phyloP scores from a whole-genome alignment of 2,329 filamentous ascomycete genomes.

The Aplosporella prunicola region DNA sequence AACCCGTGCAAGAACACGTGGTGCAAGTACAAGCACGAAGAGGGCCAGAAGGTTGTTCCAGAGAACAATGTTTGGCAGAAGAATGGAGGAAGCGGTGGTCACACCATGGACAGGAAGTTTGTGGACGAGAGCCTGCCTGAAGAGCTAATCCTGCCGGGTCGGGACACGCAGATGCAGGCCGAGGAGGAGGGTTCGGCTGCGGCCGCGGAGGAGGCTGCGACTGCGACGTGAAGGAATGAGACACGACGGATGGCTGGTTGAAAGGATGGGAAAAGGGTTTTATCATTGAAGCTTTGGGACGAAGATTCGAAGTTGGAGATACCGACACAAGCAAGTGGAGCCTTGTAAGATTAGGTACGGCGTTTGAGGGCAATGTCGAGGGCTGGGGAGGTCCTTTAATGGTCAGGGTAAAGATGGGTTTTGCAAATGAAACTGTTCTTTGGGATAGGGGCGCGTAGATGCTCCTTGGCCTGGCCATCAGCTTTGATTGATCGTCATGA shows the following conservation, averaged over 20 bases:
- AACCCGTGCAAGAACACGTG: slow-evolving; percentile 83
- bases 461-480: no score
- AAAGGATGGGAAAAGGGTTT: not conserved
- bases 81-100: slow-evolving; percentile 40
- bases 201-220: slow-evolving; percentile 1
- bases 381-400: no score
- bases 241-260: not conserved
- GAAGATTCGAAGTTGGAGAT: no score
- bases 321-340: no score
- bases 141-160: slow-evolving; percentile 60
- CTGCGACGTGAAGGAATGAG: slow-evolving; percentile 1
- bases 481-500: no score
- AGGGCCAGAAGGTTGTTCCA: slow-evolving; percentile 76
- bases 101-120: slow-evolving; percentile 85
- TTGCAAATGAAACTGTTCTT: no score
- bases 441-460: no score
- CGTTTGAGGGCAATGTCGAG: no score
- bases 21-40: slow-evolving; percentile 82
- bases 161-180: slow-evolving; percentile 1
- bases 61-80: slow-evolving; percentile 76
- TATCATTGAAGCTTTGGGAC: no score
- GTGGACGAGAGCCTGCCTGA: slow-evolving; percentile 59
- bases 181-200: not conserved
- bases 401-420: no score
- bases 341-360: no score